Evolutionary conservation across 345 rosid species (phyloP).

Genomic region (Kandelia obovata): DNA sequence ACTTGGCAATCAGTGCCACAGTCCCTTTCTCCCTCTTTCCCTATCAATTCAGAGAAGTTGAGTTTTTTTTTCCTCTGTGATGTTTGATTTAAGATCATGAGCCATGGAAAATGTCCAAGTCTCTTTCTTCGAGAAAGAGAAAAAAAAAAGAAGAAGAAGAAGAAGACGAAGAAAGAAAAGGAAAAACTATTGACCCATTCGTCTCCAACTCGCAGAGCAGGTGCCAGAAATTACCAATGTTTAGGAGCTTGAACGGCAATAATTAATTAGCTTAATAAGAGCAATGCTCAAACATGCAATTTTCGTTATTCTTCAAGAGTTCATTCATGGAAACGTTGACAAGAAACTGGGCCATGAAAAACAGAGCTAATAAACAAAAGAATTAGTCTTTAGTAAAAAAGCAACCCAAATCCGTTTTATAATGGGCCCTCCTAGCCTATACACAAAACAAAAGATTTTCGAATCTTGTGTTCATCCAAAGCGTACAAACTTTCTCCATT

Average conservation of each 20-base stretch:
- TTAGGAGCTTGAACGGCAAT: too few relatives aligned
- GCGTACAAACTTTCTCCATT: neutral
- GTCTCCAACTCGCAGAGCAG: too few relatives aligned
- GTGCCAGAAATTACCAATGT: too few relatives aligned
- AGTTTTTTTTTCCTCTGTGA: neutral
- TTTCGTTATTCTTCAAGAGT: neutral
- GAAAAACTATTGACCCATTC: neutral
- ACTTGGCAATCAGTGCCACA: slow-evolving; percentile 13
- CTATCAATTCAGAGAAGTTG: neutral
- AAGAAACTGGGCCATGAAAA: neutral
- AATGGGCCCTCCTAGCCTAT: neutral
- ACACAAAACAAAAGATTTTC: neutral
- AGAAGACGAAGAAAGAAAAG: neutral
- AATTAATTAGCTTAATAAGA: neutral
- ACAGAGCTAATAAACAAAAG: neutral
- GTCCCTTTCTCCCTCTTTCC: neutral
- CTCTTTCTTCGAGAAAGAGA: too few relatives aligned
- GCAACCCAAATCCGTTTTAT: neutral
- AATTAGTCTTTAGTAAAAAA: neutral
- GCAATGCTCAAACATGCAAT: neutral
- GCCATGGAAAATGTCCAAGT: neutral
- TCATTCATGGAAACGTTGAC: neutral
- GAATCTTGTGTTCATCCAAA: neutral
- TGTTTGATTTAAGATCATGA: slow-evolving; percentile 7
- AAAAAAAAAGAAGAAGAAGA: too few relatives aligned